Conservation (phyloP, 1,284 basidiomycete species). For the Ganoderma sinense region DNA sequence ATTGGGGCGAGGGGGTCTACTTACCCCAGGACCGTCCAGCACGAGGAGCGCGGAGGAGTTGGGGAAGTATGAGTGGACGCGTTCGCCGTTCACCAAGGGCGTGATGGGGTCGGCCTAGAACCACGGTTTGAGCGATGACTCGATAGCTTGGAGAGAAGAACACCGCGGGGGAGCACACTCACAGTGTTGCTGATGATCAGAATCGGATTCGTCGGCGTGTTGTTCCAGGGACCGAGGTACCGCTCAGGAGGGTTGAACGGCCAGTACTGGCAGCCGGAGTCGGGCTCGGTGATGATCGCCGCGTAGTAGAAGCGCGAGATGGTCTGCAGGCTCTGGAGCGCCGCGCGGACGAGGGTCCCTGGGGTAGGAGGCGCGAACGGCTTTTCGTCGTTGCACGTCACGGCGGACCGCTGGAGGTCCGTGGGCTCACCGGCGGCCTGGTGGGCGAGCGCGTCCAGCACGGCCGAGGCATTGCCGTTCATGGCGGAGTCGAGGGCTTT, state of each 20-base stretch:
- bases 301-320: conserved; percentile 32
- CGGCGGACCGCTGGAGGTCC: conserved; percentile 35
- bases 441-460: conserved; percentile 28
- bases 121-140: neutral
- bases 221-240: conserved; percentile 40
- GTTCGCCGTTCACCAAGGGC: conserved; percentile 34
- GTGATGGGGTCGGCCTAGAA: conserved; percentile 36
- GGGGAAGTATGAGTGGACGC: conserved; percentile 32
- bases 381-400: conserved; percentile 38
- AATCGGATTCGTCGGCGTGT: conserved; percentile 37
- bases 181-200: conserved; percentile 40
- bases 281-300: conserved; percentile 32
- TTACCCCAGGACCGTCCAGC: conserved; percentile 39
- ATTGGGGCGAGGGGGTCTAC: conserved; percentile 20
- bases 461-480: conserved; percentile 32
- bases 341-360: conserved; percentile 33
- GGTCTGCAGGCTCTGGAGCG: conserved; percentile 27
- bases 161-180: neutral
- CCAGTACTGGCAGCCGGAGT: conserved; percentile 37
- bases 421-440: neutral
- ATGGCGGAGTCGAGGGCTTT: conserved; percentile 33
- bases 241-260: conserved; percentile 31
- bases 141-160: neutral
- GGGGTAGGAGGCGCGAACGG: conserved; percentile 30
- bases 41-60: conserved; percentile 35